Percentiles rank a stretch among this genome's conserved stretches.
These are phyloP conservation scores for Stagonosporopsis vannaccii DNA, from an alignment of 2,329 filamentous ascomycete genomes.

Conservation along the genomic window DNA sequence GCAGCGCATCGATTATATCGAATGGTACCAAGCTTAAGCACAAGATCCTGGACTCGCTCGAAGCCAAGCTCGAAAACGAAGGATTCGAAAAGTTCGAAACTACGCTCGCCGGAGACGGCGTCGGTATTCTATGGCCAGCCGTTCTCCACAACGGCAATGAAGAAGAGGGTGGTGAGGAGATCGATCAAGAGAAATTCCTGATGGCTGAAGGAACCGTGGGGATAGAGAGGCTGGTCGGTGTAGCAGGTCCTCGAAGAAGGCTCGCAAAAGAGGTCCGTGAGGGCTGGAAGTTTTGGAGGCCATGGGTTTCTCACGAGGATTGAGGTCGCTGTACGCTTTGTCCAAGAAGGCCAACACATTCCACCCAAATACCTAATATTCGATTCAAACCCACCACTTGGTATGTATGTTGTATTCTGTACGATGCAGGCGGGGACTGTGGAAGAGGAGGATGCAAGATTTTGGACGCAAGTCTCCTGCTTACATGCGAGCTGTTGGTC, in stretches of 20 bases:
- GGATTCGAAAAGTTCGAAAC: constrained; percentile 88
- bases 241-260: constrained; percentile 51
- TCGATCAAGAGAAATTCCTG: constrained; percentile 87
- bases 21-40: constrained; percentile 44
- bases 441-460: constrained; percentile 6
- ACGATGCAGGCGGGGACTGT: constrained; percentile 7
- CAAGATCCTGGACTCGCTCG: constrained; percentile 64
- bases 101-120: constrained; percentile 89
- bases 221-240: constrained; percentile 86
- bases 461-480: constrained; percentile 11
- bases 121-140: constrained; percentile 93
- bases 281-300: constrained; percentile 52
- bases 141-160: constrained; percentile 85
- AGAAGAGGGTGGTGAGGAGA: constrained; percentile 86
- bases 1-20: constrained; percentile 41
- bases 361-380: constrained; percentile 6
- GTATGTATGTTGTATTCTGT: constrained; percentile 10
- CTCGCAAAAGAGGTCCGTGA: constrained; percentile 44
- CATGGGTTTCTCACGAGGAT: constrained; percentile 39
- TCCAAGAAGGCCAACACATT: background rate
- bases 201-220: constrained; percentile 83
- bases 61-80: constrained; percentile 63
- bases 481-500: constrained; percentile 1
- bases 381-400: constrained; percentile 17
- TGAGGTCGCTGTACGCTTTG: constrained; percentile 1